Evolutionary conservation across 1,284 basidiomycete genomes (phyloP).

Genomic region (Tetrapyrgos nigripes): DNA sequence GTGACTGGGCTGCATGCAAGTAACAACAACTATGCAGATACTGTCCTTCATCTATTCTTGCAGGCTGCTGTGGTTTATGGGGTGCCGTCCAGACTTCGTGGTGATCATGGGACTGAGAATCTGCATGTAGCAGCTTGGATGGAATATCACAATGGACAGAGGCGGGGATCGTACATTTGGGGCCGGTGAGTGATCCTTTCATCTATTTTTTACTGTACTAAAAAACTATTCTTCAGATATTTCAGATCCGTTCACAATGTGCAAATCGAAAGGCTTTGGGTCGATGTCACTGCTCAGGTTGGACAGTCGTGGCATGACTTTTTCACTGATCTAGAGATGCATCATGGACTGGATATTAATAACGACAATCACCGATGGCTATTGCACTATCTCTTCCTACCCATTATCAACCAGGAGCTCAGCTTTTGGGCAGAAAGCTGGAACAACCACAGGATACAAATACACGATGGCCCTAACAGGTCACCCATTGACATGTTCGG

Average conservation of each 20-base stretch:
- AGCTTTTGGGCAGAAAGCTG: slow-evolving; percentile 23
- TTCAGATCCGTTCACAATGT: slow-evolving; percentile 10
- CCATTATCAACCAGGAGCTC: slow-evolving; percentile 25
- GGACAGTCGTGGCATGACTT: background rate
- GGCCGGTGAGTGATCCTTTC: slow-evolving; percentile 19
- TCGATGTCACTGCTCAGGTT: background rate
- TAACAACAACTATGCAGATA: slow-evolving; percentile 33
- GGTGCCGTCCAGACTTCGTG: slow-evolving; percentile 27
- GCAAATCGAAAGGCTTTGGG: slow-evolving; percentile 9
- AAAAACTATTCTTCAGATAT: background rate
- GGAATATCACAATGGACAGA: slow-evolving; percentile 20
- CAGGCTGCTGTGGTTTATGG: slow-evolving; percentile 20
- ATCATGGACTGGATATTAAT: slow-evolving; percentile 21
- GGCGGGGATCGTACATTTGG: slow-evolving; percentile 31
- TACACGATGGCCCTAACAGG: slow-evolving; percentile 3
- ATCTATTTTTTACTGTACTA: background rate
- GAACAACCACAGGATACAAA: slow-evolving; percentile 28
- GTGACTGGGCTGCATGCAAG: slow-evolving; percentile 26
- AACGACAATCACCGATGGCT: slow-evolving; percentile 30
- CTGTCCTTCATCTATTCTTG: slow-evolving; percentile 32
- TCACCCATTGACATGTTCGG: slow-evolving; percentile 24
- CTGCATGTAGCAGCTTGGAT: slow-evolving; percentile 26
- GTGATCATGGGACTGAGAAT: slow-evolving; percentile 34
- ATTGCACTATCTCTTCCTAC: slow-evolving; percentile 30
- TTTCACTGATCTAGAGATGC: background rate